Conservation (phyloP, 495 filamentous ascomycete genomes). For the Trichoderma erinaceum region DNA sequence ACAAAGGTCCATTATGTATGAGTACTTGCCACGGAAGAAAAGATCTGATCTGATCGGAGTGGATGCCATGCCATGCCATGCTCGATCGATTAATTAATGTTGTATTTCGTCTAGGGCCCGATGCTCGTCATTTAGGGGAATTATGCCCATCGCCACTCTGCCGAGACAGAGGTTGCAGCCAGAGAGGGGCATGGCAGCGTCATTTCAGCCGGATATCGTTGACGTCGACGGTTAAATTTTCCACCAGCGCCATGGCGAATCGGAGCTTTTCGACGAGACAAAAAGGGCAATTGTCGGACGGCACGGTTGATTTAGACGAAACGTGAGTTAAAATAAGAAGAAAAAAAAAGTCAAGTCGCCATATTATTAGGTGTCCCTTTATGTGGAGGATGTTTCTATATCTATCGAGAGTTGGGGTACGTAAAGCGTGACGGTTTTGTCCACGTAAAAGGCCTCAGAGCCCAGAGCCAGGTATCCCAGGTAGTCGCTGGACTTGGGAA, state of each 20-base stretch:
- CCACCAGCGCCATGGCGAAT: neutral
- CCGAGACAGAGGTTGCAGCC: neutral
- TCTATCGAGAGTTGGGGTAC: conserved; percentile 31
- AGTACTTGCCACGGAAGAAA: neutral
- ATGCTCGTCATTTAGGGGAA: neutral
- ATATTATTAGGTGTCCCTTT: conserved; percentile 4
- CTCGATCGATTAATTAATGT: conserved; percentile 8
- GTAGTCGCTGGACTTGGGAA: conserved; percentile 27
- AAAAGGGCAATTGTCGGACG: neutral
- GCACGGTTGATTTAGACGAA: neutral
- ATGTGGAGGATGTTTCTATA: conserved; percentile 18
- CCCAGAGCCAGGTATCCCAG: conserved; percentile 37
- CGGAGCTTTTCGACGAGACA: neutral
- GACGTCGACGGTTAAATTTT: neutral
- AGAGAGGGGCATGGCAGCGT: neutral
- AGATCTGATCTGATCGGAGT: conserved; percentile 1
- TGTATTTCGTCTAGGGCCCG: neutral
- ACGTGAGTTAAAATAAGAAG: neutral
- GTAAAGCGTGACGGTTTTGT: conserved; percentile 31
- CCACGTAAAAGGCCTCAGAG: conserved; percentile 29
- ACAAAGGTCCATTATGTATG: no score
- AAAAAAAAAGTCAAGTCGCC: neutral
- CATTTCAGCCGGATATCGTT: neutral
- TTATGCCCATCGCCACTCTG: neutral
- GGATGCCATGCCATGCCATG: neutral